These are phyloP conservation scores for Exidia glandulosa DNA, from an alignment of 768 basidiomycete species.

Conservation along the genomic window DNA sequence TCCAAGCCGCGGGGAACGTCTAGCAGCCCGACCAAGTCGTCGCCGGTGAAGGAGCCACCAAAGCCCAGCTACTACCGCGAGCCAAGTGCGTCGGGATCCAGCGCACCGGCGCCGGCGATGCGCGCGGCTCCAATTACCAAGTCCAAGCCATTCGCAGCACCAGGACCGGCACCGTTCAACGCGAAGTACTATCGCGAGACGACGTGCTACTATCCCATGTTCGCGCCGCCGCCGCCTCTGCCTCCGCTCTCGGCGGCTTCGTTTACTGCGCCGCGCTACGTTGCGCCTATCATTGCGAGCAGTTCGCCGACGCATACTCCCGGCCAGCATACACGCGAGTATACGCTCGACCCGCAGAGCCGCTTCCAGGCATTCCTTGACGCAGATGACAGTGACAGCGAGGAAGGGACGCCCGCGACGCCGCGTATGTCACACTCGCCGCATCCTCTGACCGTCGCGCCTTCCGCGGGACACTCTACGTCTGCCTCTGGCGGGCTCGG, in stretches of 20 bases:
- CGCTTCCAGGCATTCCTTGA: neutral
- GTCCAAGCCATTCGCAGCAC: neutral
- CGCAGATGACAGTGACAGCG: neutral
- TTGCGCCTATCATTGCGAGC: neutral
- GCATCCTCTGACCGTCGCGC: neutral
- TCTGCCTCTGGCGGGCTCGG: neutral
- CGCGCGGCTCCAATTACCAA: neutral
- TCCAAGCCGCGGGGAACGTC: neutral
- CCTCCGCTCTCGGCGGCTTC: neutral
- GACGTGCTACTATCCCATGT: neutral
- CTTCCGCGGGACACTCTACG: neutral
- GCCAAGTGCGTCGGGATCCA: neutral
- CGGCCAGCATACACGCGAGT: neutral
- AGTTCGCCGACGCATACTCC: neutral
- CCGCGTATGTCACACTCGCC: neutral
- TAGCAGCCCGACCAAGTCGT: neutral
- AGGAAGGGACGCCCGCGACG: neutral
- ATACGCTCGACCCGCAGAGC: neutral
- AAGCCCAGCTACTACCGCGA: neutral
- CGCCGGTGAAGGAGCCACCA: too few relatives aligned
- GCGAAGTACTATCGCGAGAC: neutral
- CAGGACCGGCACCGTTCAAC: neutral
- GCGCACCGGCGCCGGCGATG: neutral
- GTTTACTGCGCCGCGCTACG: neutral
- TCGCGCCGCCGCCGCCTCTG: neutral